Conservation (phyloP, 2,329 filamentous ascomycete species). For the Exophiala lecanii-corni region DNA sequence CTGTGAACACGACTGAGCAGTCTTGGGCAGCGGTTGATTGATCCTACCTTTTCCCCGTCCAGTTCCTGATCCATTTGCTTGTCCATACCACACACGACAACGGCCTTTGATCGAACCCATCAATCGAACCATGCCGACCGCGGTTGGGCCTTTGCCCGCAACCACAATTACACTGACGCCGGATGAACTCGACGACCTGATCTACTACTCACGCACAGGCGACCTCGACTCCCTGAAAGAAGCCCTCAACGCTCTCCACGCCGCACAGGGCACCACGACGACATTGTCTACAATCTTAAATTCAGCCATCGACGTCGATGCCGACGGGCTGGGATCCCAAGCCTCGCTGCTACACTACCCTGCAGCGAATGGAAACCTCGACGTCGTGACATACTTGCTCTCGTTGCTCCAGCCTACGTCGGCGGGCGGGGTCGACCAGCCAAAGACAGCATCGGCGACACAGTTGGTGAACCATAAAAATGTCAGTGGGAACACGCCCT, state of each 20-base stretch:
- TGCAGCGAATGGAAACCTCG: conserved; percentile 79
- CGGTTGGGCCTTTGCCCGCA: conserved; percentile 3
- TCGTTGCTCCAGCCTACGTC: conserved; percentile 17
- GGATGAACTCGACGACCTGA: conserved; percentile 67
- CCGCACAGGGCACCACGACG: conserved; percentile 55
- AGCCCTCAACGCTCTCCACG: conserved; percentile 56
- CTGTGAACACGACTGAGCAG: no score
- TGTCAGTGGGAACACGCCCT: conserved; percentile 76
- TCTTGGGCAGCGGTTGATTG: no score
- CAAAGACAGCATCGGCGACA: background rate
- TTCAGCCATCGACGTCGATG: conserved; percentile 67
- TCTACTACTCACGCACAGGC: conserved; percentile 78
- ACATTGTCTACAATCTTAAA: conserved; percentile 66
- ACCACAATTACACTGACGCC: conserved; percentile 9
- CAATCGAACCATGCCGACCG: background rate
- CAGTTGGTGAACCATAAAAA: conserved; percentile 55
- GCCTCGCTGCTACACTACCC: conserved; percentile 73
- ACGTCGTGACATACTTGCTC: conserved; percentile 46
- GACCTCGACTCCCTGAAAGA: conserved; percentile 65
- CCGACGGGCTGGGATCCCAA: conserved; percentile 50
- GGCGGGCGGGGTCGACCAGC: conserved; percentile 30
- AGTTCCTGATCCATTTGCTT: no score
- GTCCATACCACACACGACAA: background rate
- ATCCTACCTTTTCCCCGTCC: no score
- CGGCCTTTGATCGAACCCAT: background rate